Percentiles rank a stretch among this genome's conserved stretches.
phyloP scores from a whole-genome alignment of 164 flowering plant genomes.

The Vitis amurensis region DNA sequence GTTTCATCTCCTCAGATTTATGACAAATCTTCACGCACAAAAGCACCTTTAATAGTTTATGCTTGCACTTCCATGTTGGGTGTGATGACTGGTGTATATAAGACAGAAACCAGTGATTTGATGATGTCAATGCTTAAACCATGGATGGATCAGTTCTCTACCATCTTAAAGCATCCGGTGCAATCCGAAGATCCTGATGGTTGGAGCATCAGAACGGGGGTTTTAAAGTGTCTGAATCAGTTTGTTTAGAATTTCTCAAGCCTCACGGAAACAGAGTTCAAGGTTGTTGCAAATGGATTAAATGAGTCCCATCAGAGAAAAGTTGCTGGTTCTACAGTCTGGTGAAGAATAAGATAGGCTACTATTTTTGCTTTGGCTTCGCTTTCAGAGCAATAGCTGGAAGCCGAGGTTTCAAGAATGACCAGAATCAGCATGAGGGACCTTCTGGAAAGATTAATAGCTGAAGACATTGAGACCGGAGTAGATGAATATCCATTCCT shows the following conservation, averaged over 20 bases:
- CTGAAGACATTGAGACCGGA: too few species aligned
- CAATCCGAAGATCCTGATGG: slow-evolving; percentile 85
- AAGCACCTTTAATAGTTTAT: slow-evolving; percentile 74
- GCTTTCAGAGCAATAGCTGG: too few species aligned
- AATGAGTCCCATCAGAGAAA: too few species aligned
- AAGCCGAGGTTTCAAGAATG: too few species aligned
- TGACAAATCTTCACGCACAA: slow-evolving; percentile 63
- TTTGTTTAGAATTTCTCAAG: slow-evolving; percentile 78
- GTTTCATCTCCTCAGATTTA: slow-evolving; percentile 82
- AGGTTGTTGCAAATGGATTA: too few species aligned
- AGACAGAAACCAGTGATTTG: slow-evolving; percentile 55
- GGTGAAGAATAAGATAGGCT: too few species aligned
- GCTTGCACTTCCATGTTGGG: slow-evolving; percentile 79
- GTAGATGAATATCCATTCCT: too few species aligned
- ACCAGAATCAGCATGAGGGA: too few species aligned
- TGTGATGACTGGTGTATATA: slow-evolving; percentile 74
- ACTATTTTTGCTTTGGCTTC: too few species aligned
- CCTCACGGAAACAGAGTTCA: too few species aligned
- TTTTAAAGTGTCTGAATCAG: slow-evolving; percentile 90
- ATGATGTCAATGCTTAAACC: slow-evolving; percentile 65
- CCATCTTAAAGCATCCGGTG: slow-evolving; percentile 63
- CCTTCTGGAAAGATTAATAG: too few species aligned
- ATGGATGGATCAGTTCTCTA: slow-evolving; percentile 76
- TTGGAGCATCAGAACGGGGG: slow-evolving; percentile 92
- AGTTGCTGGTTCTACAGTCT: too few species aligned